Conservation (phyloP, 208 protist species). For the Acanthamoeba castellanii region DNA sequence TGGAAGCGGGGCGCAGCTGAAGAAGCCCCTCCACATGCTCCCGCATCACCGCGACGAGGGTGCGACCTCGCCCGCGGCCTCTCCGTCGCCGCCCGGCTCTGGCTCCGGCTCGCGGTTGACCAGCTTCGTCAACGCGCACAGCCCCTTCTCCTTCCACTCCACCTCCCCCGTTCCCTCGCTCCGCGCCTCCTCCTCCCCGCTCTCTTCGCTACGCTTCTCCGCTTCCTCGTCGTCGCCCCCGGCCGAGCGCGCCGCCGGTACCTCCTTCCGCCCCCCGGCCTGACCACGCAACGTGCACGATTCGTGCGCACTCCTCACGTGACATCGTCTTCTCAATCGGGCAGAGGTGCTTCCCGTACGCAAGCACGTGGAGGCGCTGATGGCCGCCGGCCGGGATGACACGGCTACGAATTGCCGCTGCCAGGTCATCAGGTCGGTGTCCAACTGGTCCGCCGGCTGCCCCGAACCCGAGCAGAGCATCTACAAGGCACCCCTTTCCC, state of each 20-base stretch:
- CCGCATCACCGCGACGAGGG: background rate
- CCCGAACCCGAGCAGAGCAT: constrained; percentile 29
- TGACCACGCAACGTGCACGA: no score
- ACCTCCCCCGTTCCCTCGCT: background rate
- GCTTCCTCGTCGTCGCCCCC: background rate
- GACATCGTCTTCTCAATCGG: no score
- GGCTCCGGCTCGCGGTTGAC: background rate
- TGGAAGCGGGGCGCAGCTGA: background rate
- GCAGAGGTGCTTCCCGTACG: background rate
- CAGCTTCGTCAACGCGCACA: background rate
- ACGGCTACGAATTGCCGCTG: background rate
- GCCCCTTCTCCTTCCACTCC: constrained; percentile 31
- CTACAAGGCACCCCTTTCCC: background rate
- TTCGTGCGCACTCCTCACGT: no score
- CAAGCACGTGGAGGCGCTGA: background rate
- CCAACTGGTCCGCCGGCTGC: constrained; percentile 14
- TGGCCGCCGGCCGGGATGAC: background rate
- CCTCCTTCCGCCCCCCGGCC: no score
- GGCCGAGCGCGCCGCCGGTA: background rate
- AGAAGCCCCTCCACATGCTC: background rate
- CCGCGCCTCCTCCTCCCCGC: background rate
- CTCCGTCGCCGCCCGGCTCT: background rate
- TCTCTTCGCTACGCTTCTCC: background rate
- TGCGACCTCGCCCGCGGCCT: background rate
- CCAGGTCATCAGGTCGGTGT: background rate